A percentile compares a stretch with the other conserved stretches of the same genome.
Conservation (phyloP, 2,329 filamentous ascomycete species). For the Penicillium sp. region DNA sequence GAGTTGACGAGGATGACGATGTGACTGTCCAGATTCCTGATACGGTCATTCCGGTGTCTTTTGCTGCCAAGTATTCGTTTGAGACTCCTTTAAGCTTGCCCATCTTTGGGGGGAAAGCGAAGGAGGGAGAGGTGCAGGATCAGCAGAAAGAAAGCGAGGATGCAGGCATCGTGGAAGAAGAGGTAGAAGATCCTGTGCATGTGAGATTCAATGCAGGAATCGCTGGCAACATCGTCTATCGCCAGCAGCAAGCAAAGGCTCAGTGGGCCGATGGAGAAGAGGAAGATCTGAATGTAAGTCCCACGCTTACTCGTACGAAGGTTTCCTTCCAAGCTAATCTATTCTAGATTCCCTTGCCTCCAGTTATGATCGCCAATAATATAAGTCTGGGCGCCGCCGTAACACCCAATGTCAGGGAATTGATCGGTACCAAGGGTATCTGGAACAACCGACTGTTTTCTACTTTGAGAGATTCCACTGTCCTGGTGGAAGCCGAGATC, state of each 20-base stretch:
- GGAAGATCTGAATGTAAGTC: slow-evolving; percentile 36
- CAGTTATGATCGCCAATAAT: slow-evolving; percentile 35
- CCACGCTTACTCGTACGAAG: too few relatives aligned
- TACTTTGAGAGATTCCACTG: slow-evolving; percentile 40
- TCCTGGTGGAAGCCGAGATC: slow-evolving; percentile 37
- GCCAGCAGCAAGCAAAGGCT: slow-evolving; percentile 32
- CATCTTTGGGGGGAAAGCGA: slow-evolving; percentile 27
- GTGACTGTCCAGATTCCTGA: slow-evolving; percentile 39
- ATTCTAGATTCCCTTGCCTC: slow-evolving; percentile 40
- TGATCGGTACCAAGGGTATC: slow-evolving; percentile 37
- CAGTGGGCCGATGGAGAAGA: slow-evolving; percentile 35
- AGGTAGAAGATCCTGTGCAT: slow-evolving; percentile 27
- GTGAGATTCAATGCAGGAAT: slow-evolving; percentile 43
- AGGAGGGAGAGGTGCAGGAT: slow-evolving; percentile 28
- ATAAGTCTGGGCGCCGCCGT: slow-evolving; percentile 44
- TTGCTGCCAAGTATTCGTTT: slow-evolving; percentile 44
- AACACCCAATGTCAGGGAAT: slow-evolving; percentile 37
- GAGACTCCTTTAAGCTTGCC: slow-evolving; percentile 42
- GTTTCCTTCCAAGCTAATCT: neutral
- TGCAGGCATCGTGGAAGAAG: slow-evolving; percentile 18
- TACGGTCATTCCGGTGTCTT: slow-evolving; percentile 30
- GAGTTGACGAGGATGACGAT: slow-evolving; percentile 37
- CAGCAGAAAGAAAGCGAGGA: slow-evolving; percentile 25
- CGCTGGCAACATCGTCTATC: slow-evolving; percentile 37
- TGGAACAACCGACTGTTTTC: slow-evolving; percentile 39